Percentiles rank a stretch among this genome's conserved stretches.
These are phyloP conservation scores for Atalantia buxifolia DNA, from an alignment of 345 rosid species.

Conservation along the genomic window DNA sequence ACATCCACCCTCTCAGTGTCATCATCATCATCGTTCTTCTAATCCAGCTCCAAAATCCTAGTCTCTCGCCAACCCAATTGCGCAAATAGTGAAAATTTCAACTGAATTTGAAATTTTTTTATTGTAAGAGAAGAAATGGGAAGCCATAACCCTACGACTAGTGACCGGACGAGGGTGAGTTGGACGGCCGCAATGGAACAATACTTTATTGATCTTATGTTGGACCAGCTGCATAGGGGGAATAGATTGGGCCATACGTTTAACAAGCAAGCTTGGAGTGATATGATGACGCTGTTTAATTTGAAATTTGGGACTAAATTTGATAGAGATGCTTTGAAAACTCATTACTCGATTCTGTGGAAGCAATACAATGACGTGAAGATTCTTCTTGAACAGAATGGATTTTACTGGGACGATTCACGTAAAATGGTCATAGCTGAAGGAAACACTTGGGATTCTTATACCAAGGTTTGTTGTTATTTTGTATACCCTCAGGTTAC, in stretches of 20 bases:
- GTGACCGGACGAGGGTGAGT: conserved; percentile 20
- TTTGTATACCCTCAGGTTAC: neutral
- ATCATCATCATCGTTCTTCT: neutral
- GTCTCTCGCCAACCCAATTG: no score
- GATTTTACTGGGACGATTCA: conserved; percentile 40
- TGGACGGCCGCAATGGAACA: conserved; percentile 32
- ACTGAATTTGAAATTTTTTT: no score
- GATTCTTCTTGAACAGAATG: conserved; percentile 45
- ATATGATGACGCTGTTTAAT: conserved; percentile 31
- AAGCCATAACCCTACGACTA: conserved; percentile 15
- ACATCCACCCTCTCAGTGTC: no score
- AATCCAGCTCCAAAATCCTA: no score
- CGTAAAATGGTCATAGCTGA: conserved; percentile 34
- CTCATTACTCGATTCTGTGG: conserved; percentile 33
- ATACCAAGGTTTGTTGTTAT: conserved; percentile 22
- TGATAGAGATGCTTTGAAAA: conserved; percentile 34
- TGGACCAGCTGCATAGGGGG: conserved; percentile 35
- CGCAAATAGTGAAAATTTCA: no score
- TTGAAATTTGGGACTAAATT: conserved; percentile 29
- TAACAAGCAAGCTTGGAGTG: conserved; percentile 43
- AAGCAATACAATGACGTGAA: conserved; percentile 44
- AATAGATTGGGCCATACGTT: conserved; percentile 43
- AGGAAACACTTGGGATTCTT: conserved; percentile 28
- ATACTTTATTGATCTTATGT: conserved; percentile 36
- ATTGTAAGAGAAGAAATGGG: conserved; percentile 23